Evolutionary conservation across 768 basidiomycete species (phyloP).

Genomic region (Pholiota molesta): DNA sequence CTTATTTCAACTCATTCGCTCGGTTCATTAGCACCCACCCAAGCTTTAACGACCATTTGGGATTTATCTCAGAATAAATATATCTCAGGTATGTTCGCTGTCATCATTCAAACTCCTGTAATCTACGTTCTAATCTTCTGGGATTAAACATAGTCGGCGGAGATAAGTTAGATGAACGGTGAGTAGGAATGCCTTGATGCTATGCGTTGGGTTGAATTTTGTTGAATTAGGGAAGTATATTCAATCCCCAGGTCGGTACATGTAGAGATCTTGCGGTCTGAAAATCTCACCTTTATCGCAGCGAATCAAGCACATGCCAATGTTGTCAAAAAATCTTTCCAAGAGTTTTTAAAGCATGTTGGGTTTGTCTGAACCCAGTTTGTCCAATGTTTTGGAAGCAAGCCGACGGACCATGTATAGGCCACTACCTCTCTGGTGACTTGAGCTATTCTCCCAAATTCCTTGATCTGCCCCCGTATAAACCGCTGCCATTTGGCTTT

Average conservation of each 20-base stretch:
- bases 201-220: background rate
- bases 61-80: background rate
- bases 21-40: background rate
- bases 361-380: conserved; percentile 65
- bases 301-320: conserved; percentile 32
- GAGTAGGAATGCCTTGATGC: background rate
- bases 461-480: conserved; percentile 37
- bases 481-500: conserved; percentile 34
- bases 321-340: conserved; percentile 52
- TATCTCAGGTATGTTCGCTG: background rate
- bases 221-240: background rate
- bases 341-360: conserved; percentile 53
- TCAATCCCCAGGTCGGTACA: background rate
- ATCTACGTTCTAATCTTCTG: background rate
- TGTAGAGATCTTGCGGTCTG: background rate
- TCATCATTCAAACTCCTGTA: background rate
- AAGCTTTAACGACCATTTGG: background rate
- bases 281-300: background rate
- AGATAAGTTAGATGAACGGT: background rate
- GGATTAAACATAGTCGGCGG: background rate
- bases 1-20: background rate
- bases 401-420: conserved; percentile 14
- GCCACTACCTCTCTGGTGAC: conserved; percentile 30
- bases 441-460: conserved; percentile 55
- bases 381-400: conserved; percentile 62